Percentiles rank a stretch among this genome's conserved stretches.
Conservation (phyloP, 306 rosid species). For the Elaeagnus macrophylla region DNA sequence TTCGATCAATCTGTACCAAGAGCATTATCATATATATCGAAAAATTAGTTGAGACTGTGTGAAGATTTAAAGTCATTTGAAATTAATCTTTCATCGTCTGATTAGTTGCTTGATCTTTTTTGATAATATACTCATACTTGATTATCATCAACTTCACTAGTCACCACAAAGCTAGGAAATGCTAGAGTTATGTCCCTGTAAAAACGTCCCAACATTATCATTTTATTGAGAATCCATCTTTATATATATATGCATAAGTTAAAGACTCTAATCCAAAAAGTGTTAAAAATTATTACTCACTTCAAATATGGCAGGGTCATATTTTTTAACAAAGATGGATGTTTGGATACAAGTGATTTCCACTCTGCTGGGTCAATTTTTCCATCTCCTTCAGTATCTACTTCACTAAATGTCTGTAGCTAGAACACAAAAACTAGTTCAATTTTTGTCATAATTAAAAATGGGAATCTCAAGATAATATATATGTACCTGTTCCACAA, state of each 20-base stretch:
- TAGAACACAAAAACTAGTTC: conserved; percentile 6
- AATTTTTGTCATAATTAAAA: neutral
- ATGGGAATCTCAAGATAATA: neutral
- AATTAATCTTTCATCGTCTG: too few species aligned
- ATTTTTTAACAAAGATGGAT: conserved; percentile 76
- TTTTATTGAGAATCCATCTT: neutral
- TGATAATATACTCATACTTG: too few species aligned
- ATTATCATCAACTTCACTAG: conserved; percentile 52
- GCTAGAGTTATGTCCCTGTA: conserved; percentile 76
- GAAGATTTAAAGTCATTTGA: too few species aligned
- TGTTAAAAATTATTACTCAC: conserved; percentile 28
- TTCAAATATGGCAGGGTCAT: conserved; percentile 81
- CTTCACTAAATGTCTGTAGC: conserved; percentile 62
- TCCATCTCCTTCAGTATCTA: conserved; percentile 73
- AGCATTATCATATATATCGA: too few species aligned
- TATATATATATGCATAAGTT: neutral
- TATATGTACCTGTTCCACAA: conserved; percentile 68
- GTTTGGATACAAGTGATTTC: conserved; percentile 62
- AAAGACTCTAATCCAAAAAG: neutral
- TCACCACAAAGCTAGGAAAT: conserved; percentile 69
- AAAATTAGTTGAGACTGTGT: too few species aligned
- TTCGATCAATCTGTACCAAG: too few species aligned
- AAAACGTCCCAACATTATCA: too few species aligned
- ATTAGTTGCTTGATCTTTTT: too few species aligned
- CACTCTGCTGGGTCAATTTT: conserved; percentile 85